Evolutionary conservation across 352 stramenopile species (phyloP), one percentile per base, ranked within the genome.

Genomic region (Phytophthora cactorum): DNA sequence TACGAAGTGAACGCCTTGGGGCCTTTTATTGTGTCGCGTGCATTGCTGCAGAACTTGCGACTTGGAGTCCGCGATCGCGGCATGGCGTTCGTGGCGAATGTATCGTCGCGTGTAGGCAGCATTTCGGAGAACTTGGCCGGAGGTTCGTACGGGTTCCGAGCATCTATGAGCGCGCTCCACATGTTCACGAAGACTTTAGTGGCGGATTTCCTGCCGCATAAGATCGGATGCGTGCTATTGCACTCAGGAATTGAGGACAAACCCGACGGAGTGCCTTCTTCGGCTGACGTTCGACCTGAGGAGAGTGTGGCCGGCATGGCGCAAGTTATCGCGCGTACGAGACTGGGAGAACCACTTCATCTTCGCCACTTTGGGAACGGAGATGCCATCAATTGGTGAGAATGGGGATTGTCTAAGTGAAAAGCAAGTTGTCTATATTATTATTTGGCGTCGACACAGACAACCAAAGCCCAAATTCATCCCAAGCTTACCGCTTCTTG

Each of bases 111-210:
- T 44, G 78, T 89, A 46, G 83, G 79, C 8, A 86, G 79, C 47
- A 82, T 91, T 62, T 60, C 59, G 31, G 66, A 75, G 39, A 79
- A 79, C 53, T 10, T 38, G 36, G 71, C 57, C 0, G 88, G 88
- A 51, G 83, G 85, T 9, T 76, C 72, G 39, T 95, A 94, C 58
- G 86, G 77, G 10, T 95, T 94, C 65, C 84, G 86, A 32, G 76
- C 90, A 28, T 94, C 84, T 52, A 93, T 95, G 66, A 77, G 80
- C 11, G 86, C 88, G 25, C 75, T 94, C 31, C 91, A 96, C 70
- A 92, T 89, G 66, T 74, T 91, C 62, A 82, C 70, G 25, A 91
- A 85, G 69, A 80, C 70, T 14, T 59, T 93, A 27, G 56, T 77
- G 14, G 36, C 82, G 7, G 84, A 90, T 36, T 70, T 93, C 46